Base-by-base conservation (phyloP, 2,329 filamentous ascomycete species). In the Claviceps citrina region DNA sequence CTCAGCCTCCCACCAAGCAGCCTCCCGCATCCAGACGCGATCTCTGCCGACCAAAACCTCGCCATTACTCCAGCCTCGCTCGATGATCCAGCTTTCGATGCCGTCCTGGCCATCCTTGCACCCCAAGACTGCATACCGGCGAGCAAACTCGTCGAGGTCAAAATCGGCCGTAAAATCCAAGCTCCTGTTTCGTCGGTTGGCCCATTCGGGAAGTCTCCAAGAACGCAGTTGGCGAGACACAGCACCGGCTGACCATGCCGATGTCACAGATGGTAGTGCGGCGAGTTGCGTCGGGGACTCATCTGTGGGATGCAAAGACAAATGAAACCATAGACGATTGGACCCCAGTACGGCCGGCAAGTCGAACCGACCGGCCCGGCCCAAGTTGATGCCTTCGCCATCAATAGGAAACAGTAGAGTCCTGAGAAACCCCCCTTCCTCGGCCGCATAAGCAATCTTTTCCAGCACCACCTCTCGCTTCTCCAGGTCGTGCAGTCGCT, bases 101-200 rank as follows among this genome's bases (percentile, higher is more conserved):
- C 89, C 91, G 46, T 98, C 91, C 46, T 77, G 78, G 42, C 91
- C 91, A 47, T 93, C 85, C 50, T 80, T 76, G 58, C 91, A 98
- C 12, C 91, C 91, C 0, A 98, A 71, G 5, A 75, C 67, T 5
- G 77, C 68, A 56, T 95, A 98, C 33, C 91, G 78, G 49, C 80
- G 77, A 16, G 78, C 73, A 51, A 98, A 96, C 57, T 98, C 91
- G 13, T 94, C 84, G 5, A 87, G 66, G 52, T 98, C 91, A 49
- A 96, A 98, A 54, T 98, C 91, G 1, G 87, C 85, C 0, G 91
- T 98, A 59, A 93, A 98, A 56, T 98, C 91, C 2, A 96, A 75
- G 51, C 81, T 78, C 56, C 84, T 85, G 57, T 87, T 93, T 37
- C 91, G 76, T 41, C 89, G 78, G 55, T 96, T 98, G 1, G 87